Conservation (phyloP, 139 green algal genomes). For the Tetradesmus lagerheimii region DNA sequence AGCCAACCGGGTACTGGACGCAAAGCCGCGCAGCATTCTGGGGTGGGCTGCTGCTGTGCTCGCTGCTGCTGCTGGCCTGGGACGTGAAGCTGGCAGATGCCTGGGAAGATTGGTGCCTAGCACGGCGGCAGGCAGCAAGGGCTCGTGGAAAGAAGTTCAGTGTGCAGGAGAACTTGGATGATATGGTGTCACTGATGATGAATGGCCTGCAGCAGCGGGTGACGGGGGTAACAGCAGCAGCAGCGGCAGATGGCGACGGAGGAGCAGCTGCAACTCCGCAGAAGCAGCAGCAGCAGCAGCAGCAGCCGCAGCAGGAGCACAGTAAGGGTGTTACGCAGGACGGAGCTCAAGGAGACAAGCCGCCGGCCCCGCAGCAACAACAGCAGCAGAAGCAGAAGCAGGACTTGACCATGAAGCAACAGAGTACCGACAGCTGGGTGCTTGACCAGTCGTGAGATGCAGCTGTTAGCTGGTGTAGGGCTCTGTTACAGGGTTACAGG, state of each 20-base stretch:
- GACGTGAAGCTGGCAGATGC: conserved; percentile 36
- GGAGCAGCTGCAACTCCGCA: not conserved
- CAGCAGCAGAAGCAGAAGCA: conserved; percentile 20
- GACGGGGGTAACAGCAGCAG: not conserved
- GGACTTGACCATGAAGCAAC: conserved; percentile 16
- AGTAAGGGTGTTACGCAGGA: not conserved
- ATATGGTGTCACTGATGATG: conserved; percentile 20
- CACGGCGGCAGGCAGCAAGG: conserved; percentile 16
- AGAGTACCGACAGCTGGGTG: not conserved
- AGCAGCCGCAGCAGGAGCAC: not conserved
- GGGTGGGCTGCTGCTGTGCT: conserved; percentile 34
- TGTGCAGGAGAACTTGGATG: conserved; percentile 39
- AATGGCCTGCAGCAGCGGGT: not conserved
- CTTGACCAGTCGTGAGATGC: not conserved
- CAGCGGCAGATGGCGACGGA: not conserved
- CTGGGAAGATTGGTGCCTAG: conserved; percentile 39
- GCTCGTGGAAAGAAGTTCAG: conserved; percentile 17
- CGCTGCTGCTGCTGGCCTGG: conserved; percentile 19
- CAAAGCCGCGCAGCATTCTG: not conserved
- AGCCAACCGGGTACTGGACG: not conserved
- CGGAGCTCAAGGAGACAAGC: not conserved
- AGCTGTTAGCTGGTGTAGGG: not conserved
- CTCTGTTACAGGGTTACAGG: not conserved
- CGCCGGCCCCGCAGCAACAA: not conserved
- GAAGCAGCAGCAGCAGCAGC: conserved; percentile 5